These are phyloP conservation scores for Bretschneidera sinensis DNA, from an alignment of 345 rosid genomes.

Conservation along the genomic window DNA sequence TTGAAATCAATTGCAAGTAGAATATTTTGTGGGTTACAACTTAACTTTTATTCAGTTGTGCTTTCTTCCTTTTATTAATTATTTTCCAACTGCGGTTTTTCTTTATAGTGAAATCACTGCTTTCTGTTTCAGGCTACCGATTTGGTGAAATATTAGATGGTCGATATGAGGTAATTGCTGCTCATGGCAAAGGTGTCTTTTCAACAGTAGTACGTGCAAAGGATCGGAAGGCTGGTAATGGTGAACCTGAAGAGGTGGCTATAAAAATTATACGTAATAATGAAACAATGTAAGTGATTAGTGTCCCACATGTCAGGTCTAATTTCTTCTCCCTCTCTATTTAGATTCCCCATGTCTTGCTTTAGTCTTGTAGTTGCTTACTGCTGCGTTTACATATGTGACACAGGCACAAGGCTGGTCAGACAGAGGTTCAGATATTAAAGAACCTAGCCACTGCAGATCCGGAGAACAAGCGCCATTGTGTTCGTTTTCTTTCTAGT, in stretches of 20 bases:
- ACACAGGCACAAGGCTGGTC: conserved; percentile 92
- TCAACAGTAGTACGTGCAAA: conserved; percentile 93
- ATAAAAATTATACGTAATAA: conserved; percentile 92
- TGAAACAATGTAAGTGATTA: conserved; percentile 71
- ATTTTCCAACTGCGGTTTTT: background rate
- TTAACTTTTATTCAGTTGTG: background rate
- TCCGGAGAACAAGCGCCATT: conserved; percentile 87
- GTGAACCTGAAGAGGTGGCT: conserved; percentile 86
- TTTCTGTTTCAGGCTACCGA: conserved; percentile 60
- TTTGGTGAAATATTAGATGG: conserved; percentile 95
- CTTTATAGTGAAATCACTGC: background rate
- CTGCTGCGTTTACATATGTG: conserved; percentile 8
- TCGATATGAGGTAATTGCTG: conserved; percentile 90
- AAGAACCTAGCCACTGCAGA: conserved; percentile 93
- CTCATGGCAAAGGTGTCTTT: conserved; percentile 98
- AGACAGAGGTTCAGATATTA: conserved; percentile 81
- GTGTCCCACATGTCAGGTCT: too few relatives aligned
- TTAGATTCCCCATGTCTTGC: conserved; percentile 5
- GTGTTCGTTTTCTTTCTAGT: conserved; percentile 86
- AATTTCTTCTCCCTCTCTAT: too few relatives aligned
- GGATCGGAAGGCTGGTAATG: conserved; percentile 68
- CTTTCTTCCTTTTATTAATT: too few relatives aligned
- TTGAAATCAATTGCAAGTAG: background rate
- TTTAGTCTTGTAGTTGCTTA: conserved; percentile 6
- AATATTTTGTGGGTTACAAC: background rate